These are phyloP conservation scores for Populus davidiana DNA, from an alignment of 345 rosid species.

Conservation along the genomic window DNA sequence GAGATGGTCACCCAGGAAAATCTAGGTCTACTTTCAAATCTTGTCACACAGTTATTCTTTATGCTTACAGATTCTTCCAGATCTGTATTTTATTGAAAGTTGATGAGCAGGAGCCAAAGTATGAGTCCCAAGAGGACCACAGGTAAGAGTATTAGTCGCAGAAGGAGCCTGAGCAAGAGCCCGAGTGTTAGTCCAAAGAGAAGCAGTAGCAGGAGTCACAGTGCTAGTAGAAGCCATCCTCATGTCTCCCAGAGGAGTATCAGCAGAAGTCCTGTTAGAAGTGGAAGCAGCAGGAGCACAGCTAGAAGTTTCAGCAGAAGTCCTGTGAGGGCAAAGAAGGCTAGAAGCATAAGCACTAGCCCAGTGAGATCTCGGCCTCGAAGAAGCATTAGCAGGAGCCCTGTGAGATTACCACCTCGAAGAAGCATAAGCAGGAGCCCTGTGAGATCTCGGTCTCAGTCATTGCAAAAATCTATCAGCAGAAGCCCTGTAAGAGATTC, in stretches of 20 bases:
- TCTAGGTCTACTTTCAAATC: conserved; percentile 68
- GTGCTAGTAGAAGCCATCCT: conserved; percentile 35
- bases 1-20: conserved; percentile 77
- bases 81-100: conserved; percentile 48
- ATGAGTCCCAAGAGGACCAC: conserved; percentile 72
- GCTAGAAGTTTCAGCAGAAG: conserved; percentile 50
- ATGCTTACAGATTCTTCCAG: conserved; percentile 39
- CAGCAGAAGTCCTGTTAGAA: conserved; percentile 47
- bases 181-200: conserved; percentile 55
- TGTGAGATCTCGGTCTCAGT: conserved; percentile 27
- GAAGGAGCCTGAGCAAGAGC: conserved; percentile 65
- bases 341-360: conserved; percentile 38
- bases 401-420: conserved; percentile 4
- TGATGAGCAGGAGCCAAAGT: conserved; percentile 90
- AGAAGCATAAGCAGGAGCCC: conserved; percentile 49
- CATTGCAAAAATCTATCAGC: conserved; percentile 21
- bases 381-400: conserved; percentile 34
- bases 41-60: conserved; percentile 41
- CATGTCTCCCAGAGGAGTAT: conserved; percentile 30
- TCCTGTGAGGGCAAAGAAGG: conserved; percentile 40
- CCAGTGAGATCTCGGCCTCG: conserved; percentile 27
- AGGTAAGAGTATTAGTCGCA: conserved; percentile 84
- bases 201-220: conserved; percentile 35
- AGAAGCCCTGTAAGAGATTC: conserved; percentile 44
- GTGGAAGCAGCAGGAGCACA: conserved; percentile 50